These are phyloP conservation scores for Solanum tarijense DNA, from an alignment of 257 asterid species.

Conservation along the genomic window DNA sequence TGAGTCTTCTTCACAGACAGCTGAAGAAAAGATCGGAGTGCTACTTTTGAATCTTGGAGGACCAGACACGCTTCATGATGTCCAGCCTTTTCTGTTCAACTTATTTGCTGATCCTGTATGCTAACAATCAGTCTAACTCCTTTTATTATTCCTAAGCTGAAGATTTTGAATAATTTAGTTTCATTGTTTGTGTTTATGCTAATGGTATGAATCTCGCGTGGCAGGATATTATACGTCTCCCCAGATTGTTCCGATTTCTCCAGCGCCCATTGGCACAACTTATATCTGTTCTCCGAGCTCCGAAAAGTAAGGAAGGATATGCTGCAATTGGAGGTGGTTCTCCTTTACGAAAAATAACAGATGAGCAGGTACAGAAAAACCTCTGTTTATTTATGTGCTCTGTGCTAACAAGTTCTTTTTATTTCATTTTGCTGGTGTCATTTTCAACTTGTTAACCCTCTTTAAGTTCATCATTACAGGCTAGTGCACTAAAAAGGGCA, in stretches of 20 bases:
- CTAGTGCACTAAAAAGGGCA: conserved; percentile 57
- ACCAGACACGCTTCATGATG: conserved; percentile 85
- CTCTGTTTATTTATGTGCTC: neutral
- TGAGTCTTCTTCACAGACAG: conserved; percentile 27
- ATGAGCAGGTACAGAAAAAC: conserved; percentile 57
- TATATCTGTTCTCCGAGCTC: conserved; percentile 74
- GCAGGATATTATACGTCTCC: conserved; percentile 96
- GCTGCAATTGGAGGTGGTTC: conserved; percentile 99
- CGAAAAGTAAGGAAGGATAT: conserved; percentile 93
- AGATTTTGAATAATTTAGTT: neutral
- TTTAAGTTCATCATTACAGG: conserved; percentile 34
- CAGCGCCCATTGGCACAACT: conserved; percentile 90
- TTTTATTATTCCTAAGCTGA: neutral
- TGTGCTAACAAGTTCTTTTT: neutral
- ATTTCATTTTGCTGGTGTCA: neutral
- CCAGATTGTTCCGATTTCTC: conserved; percentile 76
- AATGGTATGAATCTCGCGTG: neutral
- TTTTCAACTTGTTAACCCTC: neutral
- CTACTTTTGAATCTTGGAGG: conserved; percentile 93
- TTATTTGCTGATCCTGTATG: conserved; percentile 92
- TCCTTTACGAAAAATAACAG: conserved; percentile 80
- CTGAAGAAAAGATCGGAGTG: conserved; percentile 76
- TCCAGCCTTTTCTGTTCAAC: conserved; percentile 87
- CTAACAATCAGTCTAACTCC: neutral
- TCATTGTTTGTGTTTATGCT: neutral